Base-by-base conservation (phyloP, 192 early-diverging fungal genomes). In the Coemansia sp. region DNA sequence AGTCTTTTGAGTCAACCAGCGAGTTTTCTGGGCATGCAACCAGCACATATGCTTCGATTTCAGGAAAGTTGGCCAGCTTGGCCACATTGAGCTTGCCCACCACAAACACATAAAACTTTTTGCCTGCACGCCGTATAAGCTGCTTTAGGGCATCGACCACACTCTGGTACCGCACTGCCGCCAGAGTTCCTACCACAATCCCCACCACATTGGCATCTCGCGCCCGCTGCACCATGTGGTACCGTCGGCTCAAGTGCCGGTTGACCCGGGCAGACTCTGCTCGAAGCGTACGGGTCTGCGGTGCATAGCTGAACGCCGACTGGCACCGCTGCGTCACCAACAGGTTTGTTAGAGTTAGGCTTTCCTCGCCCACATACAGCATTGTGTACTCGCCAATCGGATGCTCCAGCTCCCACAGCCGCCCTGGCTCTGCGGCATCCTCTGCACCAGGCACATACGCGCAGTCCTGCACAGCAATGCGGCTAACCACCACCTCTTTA, bases 51-150 rank as follows among this genome's bases (percentile, higher is more conserved):
- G 84, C 86, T 61, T 99, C 89, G 52, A 98, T 92, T 74, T 99
- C 97, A 66, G 92, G 84, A 63, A 99, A 98, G 57, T 99, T 99
- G 31, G 90, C 96, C 73, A 99, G 87, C 72, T 99, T 99, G 53
- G 92, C 91, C 1, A 93, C 91, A 60, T 92, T 95, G 11, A 95
- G 87, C 62, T 98, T 97, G 47, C 97, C 97, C 67, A 99, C 91
- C 2, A 91, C 88, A 61, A 95, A 88, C 20, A 93, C 71, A 64
- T 97, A 94, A 8, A 84, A 83, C 70, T 96, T 96, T 62, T 90
- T 91, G 17, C 89, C 89, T 31, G 83, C 82, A 2, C 77, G 65
- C 8, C 76, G 79, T 47, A 97, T 86, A 49, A 96, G 65, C 21
- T 79, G 69, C 77, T 98, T 94, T 24, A 98, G 64, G 40, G 86